Base-by-base conservation (phyloP, 2,329 filamentous ascomycete species). In the Biscogniauxia sp. region DNA sequence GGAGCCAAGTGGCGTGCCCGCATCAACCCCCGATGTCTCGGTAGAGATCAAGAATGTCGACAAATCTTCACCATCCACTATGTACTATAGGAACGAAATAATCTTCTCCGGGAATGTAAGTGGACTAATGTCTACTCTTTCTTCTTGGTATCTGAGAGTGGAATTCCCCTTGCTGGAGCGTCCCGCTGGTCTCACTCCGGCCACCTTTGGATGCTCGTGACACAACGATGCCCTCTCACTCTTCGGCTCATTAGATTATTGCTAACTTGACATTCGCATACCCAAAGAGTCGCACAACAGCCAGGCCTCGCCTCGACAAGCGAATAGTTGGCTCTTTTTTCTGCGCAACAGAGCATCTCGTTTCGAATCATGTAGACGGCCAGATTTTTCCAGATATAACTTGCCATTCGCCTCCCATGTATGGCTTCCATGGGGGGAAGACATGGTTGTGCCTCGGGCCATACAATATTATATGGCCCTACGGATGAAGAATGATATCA, bases 291-390 rank as follows among this genome's bases (percentile, higher is more conserved):
- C 56, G 51, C 64, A 71, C 66, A 54, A 50, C 68, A 69, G 65
- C 49, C 50, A 61, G 26, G 60, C 57, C 60, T 70, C 67, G 66
- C 64, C 68, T 70, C 62, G 61, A 62, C 55, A 58, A 59, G 60
- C 53, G 59, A 68, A 64, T 66, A 32, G 64, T 69, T 66, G 65
- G 68, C 54, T 49, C 49, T 19, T 51, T 25, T 50, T 59, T 50
- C 53, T 51, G 49, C 56, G 49, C 55, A 49, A 37, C 57, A 58
- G 49, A 57, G 37, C 53, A 54, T 56, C 37, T 56, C 52, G 54
- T 60, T 60, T 68, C 60, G 49, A 62, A 58, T 50, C n/a, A 19
- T 55, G 52, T 56, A 54, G 37, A 56, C 26, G 53, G 20, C 51
- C 26, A 58, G 6, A 9, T 2, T 17, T 45, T 45, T n/a, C 37